phyloP scores from a whole-genome alignment of 306 rosid genomes.

The Medicago ruthenica region DNA sequence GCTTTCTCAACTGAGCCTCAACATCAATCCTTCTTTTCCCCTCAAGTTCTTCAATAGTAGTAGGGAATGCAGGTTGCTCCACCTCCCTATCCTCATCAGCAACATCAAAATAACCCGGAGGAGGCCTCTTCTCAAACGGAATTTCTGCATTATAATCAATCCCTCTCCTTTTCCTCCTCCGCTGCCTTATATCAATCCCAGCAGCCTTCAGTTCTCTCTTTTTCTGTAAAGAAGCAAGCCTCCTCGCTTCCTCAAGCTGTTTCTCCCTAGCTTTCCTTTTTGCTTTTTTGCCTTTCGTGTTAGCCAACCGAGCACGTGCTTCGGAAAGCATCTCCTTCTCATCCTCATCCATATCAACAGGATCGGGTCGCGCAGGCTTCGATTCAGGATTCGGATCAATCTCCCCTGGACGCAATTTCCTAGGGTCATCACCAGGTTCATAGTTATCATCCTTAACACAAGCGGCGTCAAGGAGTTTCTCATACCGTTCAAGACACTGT shows the following conservation, averaged over 20 bases:
- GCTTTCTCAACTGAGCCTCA: conserved; percentile 86
- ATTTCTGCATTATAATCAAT: conserved; percentile 92
- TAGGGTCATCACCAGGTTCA: conserved; percentile 92
- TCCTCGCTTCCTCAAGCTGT: conserved; percentile 96
- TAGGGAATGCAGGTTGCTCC: conserved; percentile 78
- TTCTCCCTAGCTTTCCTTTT: conserved; percentile 96
- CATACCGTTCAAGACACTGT: conserved; percentile 89
- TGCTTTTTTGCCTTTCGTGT: conserved; percentile 93
- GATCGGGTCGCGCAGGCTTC: conserved; percentile 95
- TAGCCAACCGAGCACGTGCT: conserved; percentile 94
- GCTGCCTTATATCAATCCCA: conserved; percentile 84
- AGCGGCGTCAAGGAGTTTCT: conserved; percentile 94
- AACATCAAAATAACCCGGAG: conserved; percentile 88
- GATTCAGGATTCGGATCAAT: conserved; percentile 96
- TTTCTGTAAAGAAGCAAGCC: conserved; percentile 97
- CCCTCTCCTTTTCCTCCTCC: conserved; percentile 91
- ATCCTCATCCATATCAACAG: conserved; percentile 98
- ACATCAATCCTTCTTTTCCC: conserved; percentile 85
- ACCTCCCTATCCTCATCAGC: conserved; percentile 78
- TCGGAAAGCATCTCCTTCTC: conserved; percentile 99
- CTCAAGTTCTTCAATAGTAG: conserved; percentile 94
- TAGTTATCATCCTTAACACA: conserved; percentile 94
- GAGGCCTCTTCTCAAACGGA: conserved; percentile 96
- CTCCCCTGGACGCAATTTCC: conserved; percentile 93
- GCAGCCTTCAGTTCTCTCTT: conserved; percentile 96